Conservation (phyloP, 768 basidiomycete genomes). For the Lactarius tabidus region DNA sequence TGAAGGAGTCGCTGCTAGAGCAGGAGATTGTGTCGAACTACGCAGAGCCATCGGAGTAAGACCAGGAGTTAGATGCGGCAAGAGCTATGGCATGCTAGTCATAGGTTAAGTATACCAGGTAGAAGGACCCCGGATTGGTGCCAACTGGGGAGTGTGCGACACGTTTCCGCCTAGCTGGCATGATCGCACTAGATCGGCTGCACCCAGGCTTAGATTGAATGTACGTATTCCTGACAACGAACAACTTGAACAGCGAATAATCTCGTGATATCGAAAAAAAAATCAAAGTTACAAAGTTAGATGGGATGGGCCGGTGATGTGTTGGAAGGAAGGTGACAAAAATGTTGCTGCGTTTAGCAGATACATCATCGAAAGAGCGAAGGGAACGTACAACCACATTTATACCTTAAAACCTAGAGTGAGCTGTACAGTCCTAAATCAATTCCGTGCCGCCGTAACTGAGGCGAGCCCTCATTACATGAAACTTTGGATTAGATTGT, state of each 20-base stretch:
- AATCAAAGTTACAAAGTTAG: not conserved
- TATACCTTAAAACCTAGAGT: no score
- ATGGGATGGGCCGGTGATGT: not conserved
- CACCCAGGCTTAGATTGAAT: not conserved
- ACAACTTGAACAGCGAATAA: not conserved
- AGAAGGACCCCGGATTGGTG: not conserved
- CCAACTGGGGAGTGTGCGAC: not conserved
- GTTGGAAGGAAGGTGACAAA: not conserved
- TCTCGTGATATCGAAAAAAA: not conserved
- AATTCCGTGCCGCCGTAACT: no score
- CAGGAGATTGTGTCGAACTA: not conserved
- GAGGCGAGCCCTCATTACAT: no score
- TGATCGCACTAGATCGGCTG: not conserved
- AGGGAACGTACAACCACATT: no score
- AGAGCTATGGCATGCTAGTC: not conserved
- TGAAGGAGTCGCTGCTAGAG: not conserved
- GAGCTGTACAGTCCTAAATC: no score
- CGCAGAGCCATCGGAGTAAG: not conserved
- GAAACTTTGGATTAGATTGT: not conserved
- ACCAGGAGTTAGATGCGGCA: not conserved
- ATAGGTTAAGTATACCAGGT: not conserved
- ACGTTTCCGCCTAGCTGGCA: not conserved
- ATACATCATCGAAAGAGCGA: not conserved
- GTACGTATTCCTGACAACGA: not conserved
- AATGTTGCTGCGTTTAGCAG: not conserved